phyloP scores from a whole-genome alignment of 208 protist genomes.

The Blastocrithidia nonstop region DNA sequence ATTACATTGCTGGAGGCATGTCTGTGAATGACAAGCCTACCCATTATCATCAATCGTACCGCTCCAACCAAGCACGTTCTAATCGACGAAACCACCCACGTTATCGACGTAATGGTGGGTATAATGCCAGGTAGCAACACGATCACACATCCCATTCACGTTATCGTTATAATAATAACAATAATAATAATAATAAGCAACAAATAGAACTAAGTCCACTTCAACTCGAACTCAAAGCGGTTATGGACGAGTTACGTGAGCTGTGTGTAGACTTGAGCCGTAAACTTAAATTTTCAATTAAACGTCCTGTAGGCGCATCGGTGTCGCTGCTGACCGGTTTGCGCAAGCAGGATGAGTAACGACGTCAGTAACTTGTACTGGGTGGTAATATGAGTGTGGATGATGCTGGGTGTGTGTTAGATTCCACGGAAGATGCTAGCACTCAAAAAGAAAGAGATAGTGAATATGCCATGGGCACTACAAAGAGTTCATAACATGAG shows the following conservation, averaged over 20 bases:
- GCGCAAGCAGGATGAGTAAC: background rate
- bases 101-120: background rate
- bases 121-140: background rate
- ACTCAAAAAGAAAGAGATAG: background rate
- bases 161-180: background rate
- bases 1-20: slow-evolving; percentile 25
- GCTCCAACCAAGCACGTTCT: slow-evolving; percentile 4
- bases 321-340: background rate
- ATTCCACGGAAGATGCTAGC: background rate
- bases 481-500: too few relatives aligned
- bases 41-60: slow-evolving; percentile 2
- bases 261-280: slow-evolving; percentile 61
- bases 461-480: background rate
- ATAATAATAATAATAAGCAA: background rate
- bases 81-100: background rate
- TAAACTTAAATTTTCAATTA: slow-evolving; percentile 68
- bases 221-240: slow-evolving; percentile 56
- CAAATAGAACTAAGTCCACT: slow-evolving; percentile 17
- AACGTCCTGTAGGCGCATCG: slow-evolving; percentile 9
- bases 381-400: background rate
- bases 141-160: too few relatives aligned
- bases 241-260: slow-evolving; percentile 55
- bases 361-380: background rate
- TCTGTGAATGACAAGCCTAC: background rate
- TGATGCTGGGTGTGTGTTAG: background rate